A percentile compares a stretch with the other conserved stretches of the same genome.
phyloP scores from a whole-genome alignment of 208 protist species.

The Endotrypanum monterogeii region DNA sequence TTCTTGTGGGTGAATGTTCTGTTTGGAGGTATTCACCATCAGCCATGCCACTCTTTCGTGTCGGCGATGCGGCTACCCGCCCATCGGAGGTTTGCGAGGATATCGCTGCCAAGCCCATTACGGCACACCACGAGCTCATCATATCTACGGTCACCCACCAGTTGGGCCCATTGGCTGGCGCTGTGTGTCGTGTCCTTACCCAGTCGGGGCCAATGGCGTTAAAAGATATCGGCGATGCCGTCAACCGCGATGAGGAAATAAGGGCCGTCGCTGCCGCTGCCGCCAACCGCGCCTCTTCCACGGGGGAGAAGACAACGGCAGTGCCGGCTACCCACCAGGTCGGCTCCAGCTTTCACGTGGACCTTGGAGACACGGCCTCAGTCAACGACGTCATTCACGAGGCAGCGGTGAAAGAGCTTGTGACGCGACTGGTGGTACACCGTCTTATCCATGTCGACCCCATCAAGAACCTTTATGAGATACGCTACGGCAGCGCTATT shows the following conservation, averaged over 20 bases:
- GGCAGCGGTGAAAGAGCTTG: slow-evolving; percentile 68
- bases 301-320: slow-evolving; percentile 23
- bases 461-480: slow-evolving; percentile 40
- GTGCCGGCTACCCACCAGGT: slow-evolving; percentile 24
- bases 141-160: slow-evolving; percentile 41
- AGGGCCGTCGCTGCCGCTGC: slow-evolving; percentile 23
- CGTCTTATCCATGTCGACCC: slow-evolving; percentile 52
- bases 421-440: slow-evolving; percentile 76
- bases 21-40: not conserved
- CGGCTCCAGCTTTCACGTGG: slow-evolving; percentile 17
- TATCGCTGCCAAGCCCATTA: slow-evolving; percentile 24
- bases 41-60: slow-evolving; percentile 23
- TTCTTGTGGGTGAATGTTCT: not conserved
- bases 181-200: slow-evolving; percentile 36
- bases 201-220: slow-evolving; percentile 35
- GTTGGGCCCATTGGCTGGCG: slow-evolving; percentile 48
- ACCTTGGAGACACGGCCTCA: slow-evolving; percentile 16
- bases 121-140: slow-evolving; percentile 47
- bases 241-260: slow-evolving; percentile 29
- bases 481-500: slow-evolving; percentile 57
- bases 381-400: slow-evolving; percentile 39
- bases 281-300: slow-evolving; percentile 23
- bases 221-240: slow-evolving; percentile 26
- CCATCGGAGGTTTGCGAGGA: slow-evolving; percentile 33
- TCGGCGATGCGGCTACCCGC: slow-evolving; percentile 13